phyloP scores from a whole-genome alignment of 495 filamentous ascomycete species.

The Penicillium simplicissimum region DNA sequence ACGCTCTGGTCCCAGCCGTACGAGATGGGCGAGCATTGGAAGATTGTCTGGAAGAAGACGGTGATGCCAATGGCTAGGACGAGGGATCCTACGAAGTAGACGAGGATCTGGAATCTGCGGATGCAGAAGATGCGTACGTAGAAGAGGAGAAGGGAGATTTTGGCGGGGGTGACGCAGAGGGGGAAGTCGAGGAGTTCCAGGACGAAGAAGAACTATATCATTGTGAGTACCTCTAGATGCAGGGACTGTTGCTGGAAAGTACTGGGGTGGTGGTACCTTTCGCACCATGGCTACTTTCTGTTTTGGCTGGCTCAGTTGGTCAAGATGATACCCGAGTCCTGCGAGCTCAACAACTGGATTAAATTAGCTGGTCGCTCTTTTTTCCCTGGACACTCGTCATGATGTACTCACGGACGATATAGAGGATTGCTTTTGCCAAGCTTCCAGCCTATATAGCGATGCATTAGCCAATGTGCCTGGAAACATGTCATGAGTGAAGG shows the following conservation, averaged over 20 bases:
- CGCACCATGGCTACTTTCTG: slow-evolving; percentile 4
- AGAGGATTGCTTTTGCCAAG: slow-evolving; percentile 12
- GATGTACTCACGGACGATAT: slow-evolving; percentile 16
- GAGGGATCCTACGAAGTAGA: slow-evolving; percentile 35
- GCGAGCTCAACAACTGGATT: slow-evolving; percentile 9
- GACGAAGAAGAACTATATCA: slow-evolving; percentile 1
- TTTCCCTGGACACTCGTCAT: background rate
- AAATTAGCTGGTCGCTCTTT: background rate
- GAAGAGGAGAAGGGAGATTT: slow-evolving; percentile 38
- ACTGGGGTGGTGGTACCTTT: slow-evolving; percentile 8
- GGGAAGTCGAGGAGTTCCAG: slow-evolving; percentile 20
- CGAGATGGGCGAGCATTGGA: slow-evolving; percentile 38
- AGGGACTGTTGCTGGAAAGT: background rate
- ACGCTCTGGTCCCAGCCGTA: slow-evolving; percentile 30
- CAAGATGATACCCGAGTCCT: slow-evolving; percentile 12
- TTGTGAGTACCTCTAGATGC: background rate
- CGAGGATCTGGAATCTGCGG: slow-evolving; percentile 24
- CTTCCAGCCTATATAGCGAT: slow-evolving; percentile 6
- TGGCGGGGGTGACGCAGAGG: slow-evolving; percentile 19
- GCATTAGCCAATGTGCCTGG: too few species aligned
- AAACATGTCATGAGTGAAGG: too few species aligned
- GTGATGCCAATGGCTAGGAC: slow-evolving; percentile 27
- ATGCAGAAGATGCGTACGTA: slow-evolving; percentile 42
- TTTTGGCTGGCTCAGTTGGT: background rate
- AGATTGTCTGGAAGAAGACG: slow-evolving; percentile 30